A percentile compares a stretch with the other conserved stretches of the same genome.
Evolutionary conservation across 2,329 filamentous ascomycete genomes (phyloP).

Genomic region (Coleophoma eucalyptorum): DNA sequence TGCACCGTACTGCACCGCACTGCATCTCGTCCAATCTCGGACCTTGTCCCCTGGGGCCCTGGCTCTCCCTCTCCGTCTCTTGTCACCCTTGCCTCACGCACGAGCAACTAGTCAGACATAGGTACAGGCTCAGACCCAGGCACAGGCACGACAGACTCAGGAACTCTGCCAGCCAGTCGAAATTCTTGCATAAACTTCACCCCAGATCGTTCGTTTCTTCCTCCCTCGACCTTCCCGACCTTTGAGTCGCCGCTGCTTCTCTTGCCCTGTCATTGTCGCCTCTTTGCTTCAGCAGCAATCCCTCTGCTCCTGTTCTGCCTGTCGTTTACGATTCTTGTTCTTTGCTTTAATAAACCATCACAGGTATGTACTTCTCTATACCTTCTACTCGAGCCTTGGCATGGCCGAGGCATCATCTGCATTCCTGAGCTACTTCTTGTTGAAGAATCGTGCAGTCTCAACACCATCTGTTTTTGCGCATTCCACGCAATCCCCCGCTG

Average conservation of each 20-base stretch:
- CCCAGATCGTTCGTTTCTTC: background rate
- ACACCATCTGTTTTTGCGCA: background rate
- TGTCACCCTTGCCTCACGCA: background rate
- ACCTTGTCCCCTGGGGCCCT: background rate
- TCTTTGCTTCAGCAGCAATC: background rate
- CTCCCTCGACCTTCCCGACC: background rate
- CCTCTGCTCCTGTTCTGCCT: background rate
- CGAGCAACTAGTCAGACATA: too few species aligned
- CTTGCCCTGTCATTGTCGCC: background rate
- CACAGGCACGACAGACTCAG: too few species aligned
- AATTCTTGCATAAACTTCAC: background rate
- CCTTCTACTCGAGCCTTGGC: background rate
- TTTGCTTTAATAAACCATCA: background rate
- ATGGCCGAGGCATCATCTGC: background rate
- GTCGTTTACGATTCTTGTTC: background rate
- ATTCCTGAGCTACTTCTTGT: background rate
- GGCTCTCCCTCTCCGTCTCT: background rate
- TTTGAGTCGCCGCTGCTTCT: background rate
- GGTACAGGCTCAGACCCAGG: too few species aligned
- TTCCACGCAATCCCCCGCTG: slow-evolving; percentile 4
- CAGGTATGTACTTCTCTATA: background rate
- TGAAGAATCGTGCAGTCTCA: background rate
- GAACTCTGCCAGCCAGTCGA: background rate
- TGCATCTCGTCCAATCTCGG: background rate
- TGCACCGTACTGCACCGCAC: background rate